Base-by-base conservation (phyloP, 331 rosid genomes). In the Stylosanthes scabra region DNA sequence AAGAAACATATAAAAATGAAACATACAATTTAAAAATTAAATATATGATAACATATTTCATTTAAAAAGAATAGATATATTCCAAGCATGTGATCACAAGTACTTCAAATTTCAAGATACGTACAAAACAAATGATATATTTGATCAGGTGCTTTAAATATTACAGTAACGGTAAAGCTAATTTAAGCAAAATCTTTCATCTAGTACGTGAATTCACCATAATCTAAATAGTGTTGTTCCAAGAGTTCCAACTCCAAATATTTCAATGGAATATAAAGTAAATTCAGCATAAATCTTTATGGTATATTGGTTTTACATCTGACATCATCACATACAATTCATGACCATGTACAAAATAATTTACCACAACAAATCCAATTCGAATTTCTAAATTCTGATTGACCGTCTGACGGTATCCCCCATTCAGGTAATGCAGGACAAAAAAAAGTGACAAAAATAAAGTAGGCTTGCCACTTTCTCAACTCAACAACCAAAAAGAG, bases 401-500 rank as follows among this genome's bases (percentile, higher is more conserved):
- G n/a, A n/a, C n/a, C n/a, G n/a, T n/a, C n/a, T n/a, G n/a, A n/a
- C n/a, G n/a, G n/a, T n/a, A n/a, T n/a, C n/a, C n/a, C 11, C 5
- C 60, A 60, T 25, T 37, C 29, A 58, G 7, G 27, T 49, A 20
- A 45, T 34, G 6, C 62, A 74, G 29, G 42, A 31, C 49, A 9
- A 34, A 0, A 59, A 67, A 63, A 67, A n/a, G 10, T 54, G 57
- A 11, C 49, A 57, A 73, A 57, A 51, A n/a, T 14, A 61, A 49
- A 52, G 59, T 2, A 29, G 25, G n/a, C n/a, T n/a, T n/a, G n/a
- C 70, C 27, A 15, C 42, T 20, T 61, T 68, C 63, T 64, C 75
- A 50, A 59, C 55, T 64, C 70, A 37, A n/a, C 10, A 27, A 47
- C 74, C 70, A 51, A n/a, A n/a, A n/a, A n/a, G n/a, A n/a, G n/a